These are phyloP conservation scores for Tuber indicum DNA, from an alignment of 495 filamentous ascomycete species.

Conservation along the genomic window DNA sequence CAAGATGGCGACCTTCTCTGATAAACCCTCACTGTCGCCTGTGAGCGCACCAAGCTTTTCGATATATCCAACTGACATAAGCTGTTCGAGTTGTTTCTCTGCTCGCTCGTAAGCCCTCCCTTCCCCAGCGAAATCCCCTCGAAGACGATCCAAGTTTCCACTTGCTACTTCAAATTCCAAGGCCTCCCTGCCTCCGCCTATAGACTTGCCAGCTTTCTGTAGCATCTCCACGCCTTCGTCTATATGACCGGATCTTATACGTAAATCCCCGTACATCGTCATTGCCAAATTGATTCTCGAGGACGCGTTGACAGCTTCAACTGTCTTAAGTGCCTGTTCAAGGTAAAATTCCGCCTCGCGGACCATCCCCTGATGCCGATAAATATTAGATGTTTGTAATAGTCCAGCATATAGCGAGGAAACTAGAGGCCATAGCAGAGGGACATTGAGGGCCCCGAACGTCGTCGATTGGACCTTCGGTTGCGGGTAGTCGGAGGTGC, in stretches of 20 bases:
- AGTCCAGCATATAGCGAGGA: conserved; percentile 62
- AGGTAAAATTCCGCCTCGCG: conserved; percentile 86
- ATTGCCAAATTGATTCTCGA: conserved; percentile 52
- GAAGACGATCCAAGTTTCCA: conserved; percentile 40
- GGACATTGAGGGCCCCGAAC: conserved; percentile 48
- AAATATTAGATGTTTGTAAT: conserved; percentile 64
- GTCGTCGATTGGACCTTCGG: conserved; percentile 28
- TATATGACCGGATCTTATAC: conserved; percentile 56
- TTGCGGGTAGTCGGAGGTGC: conserved; percentile 23
- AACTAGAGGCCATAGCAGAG: conserved; percentile 75
- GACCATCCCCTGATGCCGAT: conserved; percentile 75
- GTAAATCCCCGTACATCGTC: conserved; percentile 58
- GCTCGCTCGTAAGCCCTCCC: conserved; percentile 40
- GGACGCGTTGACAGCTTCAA: conserved; percentile 58
- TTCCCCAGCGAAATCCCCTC: conserved; percentile 39
- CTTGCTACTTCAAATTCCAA: conserved; percentile 45
- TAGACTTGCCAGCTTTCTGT: conserved; percentile 47
- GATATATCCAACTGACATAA: conserved; percentile 31
- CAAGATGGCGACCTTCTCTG: conserved; percentile 27
- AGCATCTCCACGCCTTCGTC: conserved; percentile 59
- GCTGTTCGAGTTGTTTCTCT: conserved; percentile 29
- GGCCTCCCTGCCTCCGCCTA: conserved; percentile 48
- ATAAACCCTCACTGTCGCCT: conserved; percentile 12
- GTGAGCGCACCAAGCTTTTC: conserved; percentile 21
- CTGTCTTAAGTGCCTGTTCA: conserved; percentile 75